These are phyloP conservation scores for Trichoderma hamatum DNA, from an alignment of 2,329 filamentous ascomycete genomes.

Conservation along the genomic window DNA sequence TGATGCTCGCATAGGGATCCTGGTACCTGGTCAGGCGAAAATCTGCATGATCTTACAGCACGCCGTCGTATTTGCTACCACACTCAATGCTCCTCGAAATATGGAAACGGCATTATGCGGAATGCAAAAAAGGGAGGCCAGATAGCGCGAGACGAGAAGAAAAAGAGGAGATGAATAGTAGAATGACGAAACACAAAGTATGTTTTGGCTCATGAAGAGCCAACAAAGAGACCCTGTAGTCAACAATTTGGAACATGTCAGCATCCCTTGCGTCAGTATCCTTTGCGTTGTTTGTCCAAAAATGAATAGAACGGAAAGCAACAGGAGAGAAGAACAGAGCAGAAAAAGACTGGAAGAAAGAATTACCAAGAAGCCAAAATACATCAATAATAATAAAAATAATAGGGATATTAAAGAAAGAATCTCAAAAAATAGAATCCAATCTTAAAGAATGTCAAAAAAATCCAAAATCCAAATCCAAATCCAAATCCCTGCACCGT, in stretches of 20 bases:
- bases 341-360: neutral
- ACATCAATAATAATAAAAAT: neutral
- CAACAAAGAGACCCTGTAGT: neutral
- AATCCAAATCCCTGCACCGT: neutral
- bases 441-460: neutral
- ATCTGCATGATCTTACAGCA: neutral
- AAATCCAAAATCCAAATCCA: neutral
- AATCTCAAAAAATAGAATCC: neutral
- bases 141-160: neutral
- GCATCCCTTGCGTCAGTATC: neutral
- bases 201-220: neutral
- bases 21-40: constrained; percentile 11
- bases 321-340: neutral
- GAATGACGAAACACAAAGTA: neutral
- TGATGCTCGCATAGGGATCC: neutral
- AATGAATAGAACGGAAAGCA: neutral
- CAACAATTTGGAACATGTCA: neutral
- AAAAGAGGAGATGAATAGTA: neutral
- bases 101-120: neutral
- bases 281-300: neutral
- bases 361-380: neutral
- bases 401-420: constrained; percentile 6
- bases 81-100: neutral
- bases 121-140: neutral
- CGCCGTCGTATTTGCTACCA: neutral